A percentile compares a stretch with the other conserved stretches of the same genome.
These are phyloP conservation scores for Penicillium nordicum DNA, from an alignment of 2,329 filamentous ascomycete genomes.

Conservation along the genomic window DNA sequence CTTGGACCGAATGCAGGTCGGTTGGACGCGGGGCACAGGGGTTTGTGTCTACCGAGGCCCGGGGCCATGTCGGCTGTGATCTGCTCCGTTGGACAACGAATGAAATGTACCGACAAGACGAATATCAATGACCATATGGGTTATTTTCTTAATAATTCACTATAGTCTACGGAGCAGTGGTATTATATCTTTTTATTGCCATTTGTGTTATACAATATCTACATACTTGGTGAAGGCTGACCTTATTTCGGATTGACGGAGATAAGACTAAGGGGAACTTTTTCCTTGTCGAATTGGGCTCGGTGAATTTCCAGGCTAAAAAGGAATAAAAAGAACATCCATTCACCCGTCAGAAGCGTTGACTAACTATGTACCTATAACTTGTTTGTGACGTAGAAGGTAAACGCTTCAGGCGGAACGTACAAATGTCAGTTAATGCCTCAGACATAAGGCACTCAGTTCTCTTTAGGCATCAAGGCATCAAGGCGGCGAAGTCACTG, in stretches of 20 bases:
- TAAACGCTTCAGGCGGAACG: not conserved
- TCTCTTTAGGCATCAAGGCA: not conserved
- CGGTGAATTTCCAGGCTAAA: no score
- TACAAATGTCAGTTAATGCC: not conserved
- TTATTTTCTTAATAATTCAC: not conserved
- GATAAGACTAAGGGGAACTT: not conserved
- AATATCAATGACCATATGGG: not conserved
- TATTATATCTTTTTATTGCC: not conserved
- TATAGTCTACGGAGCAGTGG: not conserved
- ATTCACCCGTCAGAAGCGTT: not conserved
- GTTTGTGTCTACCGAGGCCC: conserved; percentile 21
- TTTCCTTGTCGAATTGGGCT: not conserved
- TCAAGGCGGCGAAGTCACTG: not conserved
- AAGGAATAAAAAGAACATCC: not conserved
- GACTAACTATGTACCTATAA: not conserved
- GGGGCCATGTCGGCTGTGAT: conserved; percentile 8
- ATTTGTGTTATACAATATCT: not conserved
- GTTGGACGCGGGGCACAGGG: conserved; percentile 22
- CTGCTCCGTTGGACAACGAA: not conserved
- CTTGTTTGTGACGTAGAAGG: not conserved
- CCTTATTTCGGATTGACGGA: not conserved
- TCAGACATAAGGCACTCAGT: not conserved
- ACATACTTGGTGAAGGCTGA: not conserved
- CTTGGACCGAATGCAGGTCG: conserved; percentile 12
- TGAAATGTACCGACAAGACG: not conserved